Evolutionary conservation across 2,329 filamentous ascomycete species (phyloP), one percentile per base, ranked within the genome.

Genomic region (Ophiostoma australiae): DNA sequence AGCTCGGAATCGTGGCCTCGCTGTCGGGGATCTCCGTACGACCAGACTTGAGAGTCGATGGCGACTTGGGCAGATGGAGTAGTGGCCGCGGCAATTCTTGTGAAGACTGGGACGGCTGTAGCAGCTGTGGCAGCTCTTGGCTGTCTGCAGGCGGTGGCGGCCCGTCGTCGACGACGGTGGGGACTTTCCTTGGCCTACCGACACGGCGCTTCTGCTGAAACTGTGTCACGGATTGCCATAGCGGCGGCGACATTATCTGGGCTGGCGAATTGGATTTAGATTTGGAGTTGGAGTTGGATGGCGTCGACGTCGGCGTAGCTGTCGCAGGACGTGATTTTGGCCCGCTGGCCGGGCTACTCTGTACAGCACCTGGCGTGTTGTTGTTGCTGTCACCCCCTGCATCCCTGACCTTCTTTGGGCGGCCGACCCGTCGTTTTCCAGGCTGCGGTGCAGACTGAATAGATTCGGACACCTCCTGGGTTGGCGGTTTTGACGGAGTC

Each of bases 1-100:
- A 37, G 33, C 61, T 65, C 6, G 61, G 17, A 65, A 23, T 37
- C 8, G 63, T 66, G 8, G 33, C 63, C 31, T 71, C 55, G 41
- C 70, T 71, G 33, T 71, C 67, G 31, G 72, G 68, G 5, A 72
- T 63, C 39, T 70, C 68, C 37, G n/a, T 23, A 15, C 13, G 66
- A 13, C 37, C 6, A 4, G 37, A 3, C 6, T 27, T 67, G 11
- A 8, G 52, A 27, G n/a, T 1, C 6, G 27, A 35, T 63, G 27
- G 4, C 15, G 58, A 63, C 23, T 63, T 35, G 27, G 27, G 58
- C 6, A 63, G 58, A 33, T 17, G 58, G 13, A 23, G 52, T 7
- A 55, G n/a, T 27, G 52, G 20, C 52, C 23, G 52, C n/a, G 58
- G 23, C 11, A 63, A 8, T 17, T 23, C 7, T 27, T 55, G 52